Conservation (phyloP, 2,329 filamentous ascomycete species). For the Aspergillus pseudoviridinutans region DNA sequence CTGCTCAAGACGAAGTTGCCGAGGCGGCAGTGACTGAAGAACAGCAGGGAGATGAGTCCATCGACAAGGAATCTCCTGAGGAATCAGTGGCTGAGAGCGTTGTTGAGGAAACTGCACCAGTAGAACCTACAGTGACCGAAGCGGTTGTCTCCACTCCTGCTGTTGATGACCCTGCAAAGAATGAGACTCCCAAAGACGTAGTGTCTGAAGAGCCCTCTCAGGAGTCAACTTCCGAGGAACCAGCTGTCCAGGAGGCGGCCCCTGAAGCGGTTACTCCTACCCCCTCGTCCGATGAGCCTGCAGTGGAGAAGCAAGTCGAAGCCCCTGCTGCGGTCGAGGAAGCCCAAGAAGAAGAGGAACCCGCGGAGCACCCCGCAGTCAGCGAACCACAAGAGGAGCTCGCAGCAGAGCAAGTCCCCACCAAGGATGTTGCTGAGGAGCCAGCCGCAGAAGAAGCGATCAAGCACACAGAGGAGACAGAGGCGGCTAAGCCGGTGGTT, state of each 20-base stretch:
- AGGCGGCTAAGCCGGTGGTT: not conserved
- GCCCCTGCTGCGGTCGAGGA: not conserved
- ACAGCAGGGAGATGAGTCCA: not conserved
- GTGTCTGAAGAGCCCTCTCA: no score
- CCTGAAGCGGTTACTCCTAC: no score
- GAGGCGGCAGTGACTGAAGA: not conserved
- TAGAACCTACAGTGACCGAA: no score
- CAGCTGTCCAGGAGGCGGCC: no score
- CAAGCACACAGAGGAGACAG: not conserved
- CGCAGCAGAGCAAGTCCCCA: conserved; percentile 3
- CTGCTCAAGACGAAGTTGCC: not conserved
- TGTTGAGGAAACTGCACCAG: not conserved
- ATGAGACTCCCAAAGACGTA: no score
- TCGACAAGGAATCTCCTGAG: no score
- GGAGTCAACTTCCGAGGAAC: no score
- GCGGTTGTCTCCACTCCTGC: no score
- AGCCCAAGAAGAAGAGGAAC: not conserved
- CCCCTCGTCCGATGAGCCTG: not conserved
- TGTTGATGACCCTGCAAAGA: no score
- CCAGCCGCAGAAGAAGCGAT: not conserved
- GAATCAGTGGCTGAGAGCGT: no score
- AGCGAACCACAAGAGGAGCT: not conserved
- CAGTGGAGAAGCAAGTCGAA: not conserved
- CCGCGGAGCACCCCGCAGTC: not conserved
- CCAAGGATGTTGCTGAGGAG: conserved; percentile 4